Evolutionary conservation across 768 basidiomycete genomes (phyloP), one percentile per base, ranked within the genome.

Genomic region (Erythrobasidium yunnanense): DNA sequence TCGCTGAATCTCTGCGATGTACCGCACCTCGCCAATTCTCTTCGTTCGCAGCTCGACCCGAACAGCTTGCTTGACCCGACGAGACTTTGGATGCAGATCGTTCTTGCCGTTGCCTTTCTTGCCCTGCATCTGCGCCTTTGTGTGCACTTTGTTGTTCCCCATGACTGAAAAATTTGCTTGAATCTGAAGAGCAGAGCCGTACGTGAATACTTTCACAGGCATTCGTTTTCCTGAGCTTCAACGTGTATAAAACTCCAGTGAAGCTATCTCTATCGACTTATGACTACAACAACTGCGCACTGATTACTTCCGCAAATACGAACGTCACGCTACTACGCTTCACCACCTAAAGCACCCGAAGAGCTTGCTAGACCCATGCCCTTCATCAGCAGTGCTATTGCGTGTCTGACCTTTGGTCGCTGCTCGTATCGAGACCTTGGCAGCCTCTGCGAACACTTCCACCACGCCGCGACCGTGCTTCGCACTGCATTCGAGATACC

Each of bases 401-500:
- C 60, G 60, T 35, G 60, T 63, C 38, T 63, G 60, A 5, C 60
- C 60, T 32, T 63, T 63, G 30, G 45, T 49, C 29, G 47, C 29
- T 2, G 60, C 60, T 27, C 46, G n/a, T 2, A 63, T 35, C 2
- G 60, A 87, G 11, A 90, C 88, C 1, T 88, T 83, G 0, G 88
- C 89, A 4, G 88, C 71, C 75, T 96, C 93, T 70, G 87, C 83
- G 73, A 97, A 91, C 7, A 92, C 90, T 74, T 97, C 92, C 29
- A 83, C 81, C 11, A 97, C 91, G 2, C 93, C 93, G 52, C 93
- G 83, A 71, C 95, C 92, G 73, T 93, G 90, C 76, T 96, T 96
- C 6, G 93, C 91, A 69, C 90, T 93, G 74, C 93, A 96, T 80
- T 97, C 93, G 1, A 96, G 82, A 78, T 96, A 97, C 76, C 90